Base-by-base conservation (phyloP, 371 early-diverging fungal genomes). In the Choanephora cucurbitarum region DNA sequence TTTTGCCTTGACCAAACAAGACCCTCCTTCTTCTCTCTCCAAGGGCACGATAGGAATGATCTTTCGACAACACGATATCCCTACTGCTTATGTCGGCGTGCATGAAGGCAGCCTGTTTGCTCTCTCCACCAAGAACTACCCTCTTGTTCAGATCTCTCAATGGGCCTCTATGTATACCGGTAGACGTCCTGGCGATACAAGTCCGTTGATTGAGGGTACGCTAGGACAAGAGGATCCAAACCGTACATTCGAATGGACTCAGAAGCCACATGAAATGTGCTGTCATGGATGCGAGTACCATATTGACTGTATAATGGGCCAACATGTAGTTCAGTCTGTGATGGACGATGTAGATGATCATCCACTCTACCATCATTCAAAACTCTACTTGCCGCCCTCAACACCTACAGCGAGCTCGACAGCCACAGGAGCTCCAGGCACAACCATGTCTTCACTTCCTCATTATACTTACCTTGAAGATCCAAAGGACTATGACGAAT, bases 61-160 rank as follows among this genome's bases (percentile, higher is more conserved):
- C 31, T 17, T 51, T 22, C 22, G 52, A 44, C 46, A 42, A 14
- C 33, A 55, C 21, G 57, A 44, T 11, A 40, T 52, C 0, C 19
- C 59, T 0, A 67, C 66, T 9, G 74, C 72, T 2, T 87, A 86
- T 52, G 73, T 90, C 5, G 85, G 87, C 22, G 62, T 67, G 3
- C 66, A 83, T 23, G 69, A 81, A 34, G 85, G 79, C 24, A 82
- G 77, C 39, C 66, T 85, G 1, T 88, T 79, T 54, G 80, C 83
- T 2, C 64, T 88, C 7, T 84, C 85, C 0, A 64, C 62, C 18
- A 75, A 83, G 13, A 75, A 79, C 32, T 87, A 83, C 34, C 86
- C 89, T 7, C 58, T 82, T 13, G 71, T 81, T 10, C 80, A 79
- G 50, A 69, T 67, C 46, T 73, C 74, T 40, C 65, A 57, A 34